Evolutionary conservation across 1,139 yeast species (phyloP), one percentile per base, ranked within the genome.

Genomic region (Lodderomyces theae): DNA sequence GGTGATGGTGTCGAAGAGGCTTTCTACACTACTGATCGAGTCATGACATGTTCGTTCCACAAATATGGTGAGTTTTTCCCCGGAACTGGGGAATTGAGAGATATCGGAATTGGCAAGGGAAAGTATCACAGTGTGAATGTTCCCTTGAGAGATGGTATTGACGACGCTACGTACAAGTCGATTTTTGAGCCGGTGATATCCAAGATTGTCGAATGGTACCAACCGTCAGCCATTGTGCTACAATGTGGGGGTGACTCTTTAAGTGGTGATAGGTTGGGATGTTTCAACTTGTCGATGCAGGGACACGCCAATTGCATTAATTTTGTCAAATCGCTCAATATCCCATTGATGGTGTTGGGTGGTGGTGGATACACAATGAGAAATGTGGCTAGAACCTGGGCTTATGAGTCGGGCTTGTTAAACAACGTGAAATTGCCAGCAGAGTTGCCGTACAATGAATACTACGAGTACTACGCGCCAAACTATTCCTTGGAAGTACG

Each of bases 1-100:
- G 98, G 98, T 43, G 98, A 92, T 63, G 98, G 97, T 49, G 98
- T 92, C 23, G 97, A 92, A 63, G 97, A 92, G 62, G 97, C 97
- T 0, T 92, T 92, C 58, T 92, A 90, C 63, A 82, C 96, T 9
- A 89, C 97, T 4, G 97, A 92, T 62, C 72, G 97, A 50, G 98
- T 92, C 39, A 89, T 92, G 97, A 92, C 97, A 0, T 87, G 95
- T 56, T 87, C 96, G 5, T 92, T 92, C 73, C 98, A 92, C 68
- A 92, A 92, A 61, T 92, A 88, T 59, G 97, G 97, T 31, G 96
- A 89, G 62, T 89, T 87, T 60, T 89, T 89, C 78, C 97, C 97
- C 1, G 97, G 97, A 38, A 89, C 97, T 4, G 97, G 97, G 41
- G 92, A 87, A 58, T 74, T 87, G 47, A 78, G 95, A 52, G 97